A percentile compares a stretch with the other conserved stretches of the same genome.
These are phyloP conservation scores for peach (Prunus persica) DNA, from an alignment of 306 rosid genomes.

Conservation along the genomic window DNA sequence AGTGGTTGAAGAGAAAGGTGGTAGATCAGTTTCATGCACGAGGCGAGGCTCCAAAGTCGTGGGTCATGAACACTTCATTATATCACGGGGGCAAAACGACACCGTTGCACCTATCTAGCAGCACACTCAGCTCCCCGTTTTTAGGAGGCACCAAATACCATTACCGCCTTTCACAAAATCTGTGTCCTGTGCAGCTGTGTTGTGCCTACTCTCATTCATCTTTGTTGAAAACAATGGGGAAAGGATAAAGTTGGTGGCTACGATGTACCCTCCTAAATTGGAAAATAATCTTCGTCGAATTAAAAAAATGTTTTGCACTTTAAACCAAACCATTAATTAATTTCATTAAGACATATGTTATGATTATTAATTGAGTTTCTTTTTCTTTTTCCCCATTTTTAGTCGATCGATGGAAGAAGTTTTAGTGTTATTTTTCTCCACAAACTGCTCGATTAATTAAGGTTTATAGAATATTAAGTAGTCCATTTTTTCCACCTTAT, in stretches of 20 bases:
- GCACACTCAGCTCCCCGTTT: background rate
- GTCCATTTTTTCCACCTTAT: too few species aligned
- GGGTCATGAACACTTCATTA: background rate
- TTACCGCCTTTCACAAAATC: background rate
- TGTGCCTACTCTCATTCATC: background rate
- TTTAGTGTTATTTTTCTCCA: too few species aligned
- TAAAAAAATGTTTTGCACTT: background rate
- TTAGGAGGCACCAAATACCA: background rate
- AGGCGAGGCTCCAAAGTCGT: background rate
- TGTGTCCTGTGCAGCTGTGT: background rate
- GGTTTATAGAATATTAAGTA: too few species aligned
- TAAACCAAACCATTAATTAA: background rate
- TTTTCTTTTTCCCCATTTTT: too few species aligned
- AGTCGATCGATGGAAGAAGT: too few species aligned
- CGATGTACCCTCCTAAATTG: background rate
- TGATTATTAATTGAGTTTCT: background rate
- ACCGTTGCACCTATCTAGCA: background rate
- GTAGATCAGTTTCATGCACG: constrained; percentile 1
- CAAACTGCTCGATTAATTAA: too few species aligned
- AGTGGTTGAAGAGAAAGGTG: background rate
- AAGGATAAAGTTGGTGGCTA: background rate
- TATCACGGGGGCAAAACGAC: background rate
- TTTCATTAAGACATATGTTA: background rate
- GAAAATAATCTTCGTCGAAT: background rate
- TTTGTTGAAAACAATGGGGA: background rate